Base-by-base conservation (phyloP, 2,329 filamentous ascomycete genomes). In the Hymenoscyphus linearis region DNA sequence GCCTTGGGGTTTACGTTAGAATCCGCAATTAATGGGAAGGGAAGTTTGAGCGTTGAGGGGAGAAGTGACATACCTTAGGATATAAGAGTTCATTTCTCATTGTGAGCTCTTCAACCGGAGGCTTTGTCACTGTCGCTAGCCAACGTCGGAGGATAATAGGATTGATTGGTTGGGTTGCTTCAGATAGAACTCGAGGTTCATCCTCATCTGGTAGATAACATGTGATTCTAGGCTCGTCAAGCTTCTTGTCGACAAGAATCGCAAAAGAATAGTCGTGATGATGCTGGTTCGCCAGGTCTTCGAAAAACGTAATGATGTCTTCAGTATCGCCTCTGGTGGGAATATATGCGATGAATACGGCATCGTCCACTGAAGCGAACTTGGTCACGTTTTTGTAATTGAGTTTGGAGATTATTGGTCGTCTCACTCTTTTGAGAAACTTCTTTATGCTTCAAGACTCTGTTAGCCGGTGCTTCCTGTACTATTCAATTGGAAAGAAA, bases 251-350 rank as follows among this genome's bases (percentile, higher is more conserved):
- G 35, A 70, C 57, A 13, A 67, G 53, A 9, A 75, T 58, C 3
- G 73, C 80, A 56, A 82, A 82, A 0, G 77, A 74, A 59, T 75
- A 76, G 4, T 75, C 72, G 65, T 80, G 78, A 1, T 64, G 66
- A 60, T 77, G 77, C 12, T 69, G 66, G 1, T 68, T 47, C 0
- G 79, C 79, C 1, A 76, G 56, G 0, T 65, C 64, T 2, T 64
- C 55, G 60, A 77, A 79, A 4, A 69, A 68, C 5, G 67, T 61
- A 26, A 65, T 59, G 1, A 78, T 59, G 13, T 70, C 68, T 22
- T 10, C 13, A 50, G 22, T 5, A 0, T 64, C 61, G 50, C 76
- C 73, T 5, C 68, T 59, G 0, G 67, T 50, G 2, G 69, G 69
- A 7, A 80, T 63, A 12, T 74, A 73, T 1, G 74, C 77, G n/a